Conservation (phyloP, 2,329 filamentous ascomycete species). For the Colletotrichum gigasporum region DNA sequence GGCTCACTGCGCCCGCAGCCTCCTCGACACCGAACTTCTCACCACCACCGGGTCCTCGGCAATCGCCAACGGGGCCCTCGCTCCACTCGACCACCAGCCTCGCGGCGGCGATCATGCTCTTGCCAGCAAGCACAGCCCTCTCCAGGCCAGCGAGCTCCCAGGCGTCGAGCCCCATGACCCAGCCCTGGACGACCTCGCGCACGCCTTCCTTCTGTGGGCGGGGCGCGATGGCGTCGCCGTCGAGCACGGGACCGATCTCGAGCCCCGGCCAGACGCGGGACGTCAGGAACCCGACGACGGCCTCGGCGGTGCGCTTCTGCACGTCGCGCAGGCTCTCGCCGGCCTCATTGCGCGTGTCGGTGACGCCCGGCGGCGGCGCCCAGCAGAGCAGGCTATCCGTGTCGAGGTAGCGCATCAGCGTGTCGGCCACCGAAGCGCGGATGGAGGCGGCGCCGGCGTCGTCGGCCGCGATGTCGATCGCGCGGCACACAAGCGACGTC, state of each 20-base stretch:
- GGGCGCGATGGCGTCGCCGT: conserved; percentile 79
- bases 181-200: conserved; percentile 79
- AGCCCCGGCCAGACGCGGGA: conserved; percentile 85
- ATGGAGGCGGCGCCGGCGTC: conserved; percentile 65
- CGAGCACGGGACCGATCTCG: conserved; percentile 81
- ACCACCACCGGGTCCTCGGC: conserved; percentile 39
- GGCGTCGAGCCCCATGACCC: conserved; percentile 76
- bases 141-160: conserved; percentile 92
- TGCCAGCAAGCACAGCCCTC: conserved; percentile 82
- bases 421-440: conserved; percentile 70
- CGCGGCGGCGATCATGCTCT: conserved; percentile 82
- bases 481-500: conserved; percentile 85
- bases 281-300: conserved; percentile 77
- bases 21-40: conserved; percentile 80
- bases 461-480: conserved; percentile 79
- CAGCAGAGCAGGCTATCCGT: conserved; percentile 95
- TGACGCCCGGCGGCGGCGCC: conserved; percentile 67
- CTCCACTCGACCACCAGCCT: conserved; percentile 90
- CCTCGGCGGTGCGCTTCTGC: conserved; percentile 75
- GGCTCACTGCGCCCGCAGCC: conserved; percentile 78
- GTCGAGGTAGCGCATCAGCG: conserved; percentile 85
- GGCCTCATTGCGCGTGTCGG: conserved; percentile 55
- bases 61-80: conserved; percentile 64
- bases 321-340: conserved; percentile 73
- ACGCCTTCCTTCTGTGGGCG: conserved; percentile 77